These are phyloP conservation scores for Argentina anserina DNA, from an alignment of 306 rosid species.

Conservation along the genomic window DNA sequence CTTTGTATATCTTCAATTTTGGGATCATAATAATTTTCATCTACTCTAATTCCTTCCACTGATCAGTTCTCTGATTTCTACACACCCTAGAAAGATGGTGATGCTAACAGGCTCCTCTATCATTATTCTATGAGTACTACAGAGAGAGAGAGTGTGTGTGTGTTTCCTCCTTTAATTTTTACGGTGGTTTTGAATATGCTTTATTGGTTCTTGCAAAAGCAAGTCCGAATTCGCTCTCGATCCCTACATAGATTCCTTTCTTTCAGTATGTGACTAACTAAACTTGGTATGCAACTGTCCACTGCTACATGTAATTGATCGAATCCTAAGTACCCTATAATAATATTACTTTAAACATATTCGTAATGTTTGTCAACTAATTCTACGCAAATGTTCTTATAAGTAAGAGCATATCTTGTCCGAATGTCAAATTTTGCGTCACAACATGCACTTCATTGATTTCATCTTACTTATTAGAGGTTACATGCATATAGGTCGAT, in stretches of 20 bases:
- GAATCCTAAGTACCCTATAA: constrained; percentile 1
- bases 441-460: not conserved
- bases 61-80: not conserved
- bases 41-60: not conserved
- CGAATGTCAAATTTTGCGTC: constrained; percentile 5
- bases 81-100: constrained; percentile 4
- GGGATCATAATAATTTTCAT: constrained; percentile 14
- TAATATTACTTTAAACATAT: not conserved
- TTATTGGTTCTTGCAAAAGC: constrained; percentile 61
- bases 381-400: not conserved
- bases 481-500: not conserved
- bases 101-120: not conserved
- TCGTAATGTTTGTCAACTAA: not conserved
- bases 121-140: constrained; percentile 8
- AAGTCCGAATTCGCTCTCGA: constrained; percentile 33
- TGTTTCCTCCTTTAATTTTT: not conserved
- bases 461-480: not conserved
- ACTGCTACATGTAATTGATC: not conserved
- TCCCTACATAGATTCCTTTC: constrained; percentile 56
- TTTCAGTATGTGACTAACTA: constrained; percentile 41
- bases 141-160: not conserved
- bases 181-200: constrained; percentile 36
- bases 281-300: constrained; percentile 10
- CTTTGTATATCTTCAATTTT: not conserved
- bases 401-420: not conserved